Conservation (phyloP, 1,284 basidiomycete species). For the Pseudozyma tsukubaensis region DNA sequence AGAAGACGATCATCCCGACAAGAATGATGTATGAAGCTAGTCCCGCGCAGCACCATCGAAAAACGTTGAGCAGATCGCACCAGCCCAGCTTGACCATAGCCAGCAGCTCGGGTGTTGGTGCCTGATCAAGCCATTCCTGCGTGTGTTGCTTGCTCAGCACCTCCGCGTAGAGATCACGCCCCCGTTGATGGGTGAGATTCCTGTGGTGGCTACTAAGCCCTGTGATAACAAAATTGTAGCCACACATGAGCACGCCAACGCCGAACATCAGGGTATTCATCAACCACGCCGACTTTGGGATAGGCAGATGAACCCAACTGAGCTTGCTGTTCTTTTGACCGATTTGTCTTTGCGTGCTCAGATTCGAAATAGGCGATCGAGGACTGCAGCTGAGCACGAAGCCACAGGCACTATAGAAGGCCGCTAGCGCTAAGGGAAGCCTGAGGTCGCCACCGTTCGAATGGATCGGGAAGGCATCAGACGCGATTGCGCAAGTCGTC, state of each 20-base stretch:
- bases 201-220: background rate
- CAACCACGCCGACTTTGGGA: slow-evolving; percentile 20
- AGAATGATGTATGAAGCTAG: slow-evolving; percentile 8
- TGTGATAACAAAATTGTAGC: slow-evolving; percentile 1
- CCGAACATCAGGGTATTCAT: slow-evolving; percentile 19
- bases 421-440: background rate
- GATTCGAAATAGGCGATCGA: slow-evolving; percentile 18
- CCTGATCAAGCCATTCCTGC: slow-evolving; percentile 13
- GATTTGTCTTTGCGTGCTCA: background rate
- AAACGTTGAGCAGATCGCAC: slow-evolving; percentile 7
- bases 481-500: too few relatives aligned
- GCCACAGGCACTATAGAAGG: slow-evolving; percentile 7
- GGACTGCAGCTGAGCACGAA: slow-evolving; percentile 33
- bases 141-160: slow-evolving; percentile 1
- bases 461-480: too few relatives aligned
- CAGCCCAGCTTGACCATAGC: background rate
- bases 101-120: slow-evolving; percentile 4
- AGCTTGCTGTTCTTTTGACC: background rate
- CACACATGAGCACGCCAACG: slow-evolving; percentile 8
- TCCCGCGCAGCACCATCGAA: slow-evolving; percentile 5
- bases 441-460: too few relatives aligned
- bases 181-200: background rate
- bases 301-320: slow-evolving; percentile 18
- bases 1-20: background rate
- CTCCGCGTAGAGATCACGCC: background rate